Conservation (phyloP, 1,284 basidiomycete genomes). For the Calocybe gambosa region DNA sequence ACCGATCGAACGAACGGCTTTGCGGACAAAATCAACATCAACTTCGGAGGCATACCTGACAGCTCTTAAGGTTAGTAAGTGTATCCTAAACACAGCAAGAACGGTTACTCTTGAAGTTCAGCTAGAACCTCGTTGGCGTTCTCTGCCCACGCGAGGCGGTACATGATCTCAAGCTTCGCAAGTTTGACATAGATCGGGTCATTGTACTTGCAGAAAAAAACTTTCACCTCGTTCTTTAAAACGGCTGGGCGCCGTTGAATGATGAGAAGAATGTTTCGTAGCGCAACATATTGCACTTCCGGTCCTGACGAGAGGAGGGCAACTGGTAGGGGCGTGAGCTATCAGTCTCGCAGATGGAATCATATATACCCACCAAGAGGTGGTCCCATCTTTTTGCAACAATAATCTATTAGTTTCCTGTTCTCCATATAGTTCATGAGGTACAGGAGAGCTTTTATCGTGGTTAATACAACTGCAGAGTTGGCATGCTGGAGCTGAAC, state of each 20-base stretch:
- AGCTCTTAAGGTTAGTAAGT: constrained; percentile 1
- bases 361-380: constrained; percentile 69
- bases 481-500: constrained; percentile 90
- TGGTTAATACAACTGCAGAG: constrained; percentile 90
- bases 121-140: constrained; percentile 90
- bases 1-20: constrained; percentile 95
- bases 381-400: constrained; percentile 97
- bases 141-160: constrained; percentile 85
- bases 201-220: constrained; percentile 99
- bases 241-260: constrained; percentile 92
- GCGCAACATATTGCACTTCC: constrained; percentile 97
- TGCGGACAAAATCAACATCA: constrained; percentile 96
- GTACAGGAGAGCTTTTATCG: constrained; percentile 93
- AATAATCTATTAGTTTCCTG: constrained; percentile 76
- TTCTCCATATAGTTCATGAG: constrained; percentile 99
- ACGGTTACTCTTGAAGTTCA: constrained; percentile 82
- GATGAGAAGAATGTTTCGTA: constrained; percentile 95
- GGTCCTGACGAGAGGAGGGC: constrained; percentile 93
- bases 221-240: constrained; percentile 94
- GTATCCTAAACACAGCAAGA: constrained; percentile 5
- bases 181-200: constrained; percentile 99
- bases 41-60: constrained; percentile 94
- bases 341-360: background rate
- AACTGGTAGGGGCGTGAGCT: constrained; percentile 42
- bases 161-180: constrained; percentile 98